Percentiles rank a stretch among this genome's conserved stretches.
These are phyloP conservation scores for Saksenaea oblongispora DNA, from an alignment of 371 early-diverging fungal genomes.

Conservation along the genomic window DNA sequence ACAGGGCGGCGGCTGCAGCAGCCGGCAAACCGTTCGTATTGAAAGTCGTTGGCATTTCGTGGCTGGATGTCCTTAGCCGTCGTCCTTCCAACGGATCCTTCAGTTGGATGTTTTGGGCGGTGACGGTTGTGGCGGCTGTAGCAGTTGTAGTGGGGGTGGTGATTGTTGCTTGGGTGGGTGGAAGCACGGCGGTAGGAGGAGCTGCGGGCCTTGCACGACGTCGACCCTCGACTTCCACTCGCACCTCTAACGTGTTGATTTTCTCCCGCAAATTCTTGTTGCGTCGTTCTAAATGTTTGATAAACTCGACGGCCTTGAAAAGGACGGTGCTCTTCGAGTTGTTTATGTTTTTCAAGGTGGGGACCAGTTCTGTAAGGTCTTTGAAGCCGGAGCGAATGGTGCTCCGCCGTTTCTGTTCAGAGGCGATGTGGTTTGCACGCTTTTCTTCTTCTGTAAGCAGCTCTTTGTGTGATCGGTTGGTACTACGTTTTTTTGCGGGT, in stretches of 20 bases:
- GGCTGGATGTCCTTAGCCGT: neutral
- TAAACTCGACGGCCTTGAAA: constrained; percentile 58
- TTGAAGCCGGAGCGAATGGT: constrained; percentile 85
- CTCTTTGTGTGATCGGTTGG: constrained; percentile 44
- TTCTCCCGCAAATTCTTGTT: constrained; percentile 55
- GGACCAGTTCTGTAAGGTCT: constrained; percentile 80
- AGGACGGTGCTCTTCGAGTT: constrained; percentile 59
- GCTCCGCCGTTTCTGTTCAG: constrained; percentile 88
- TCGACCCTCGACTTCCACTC: constrained; percentile 37
- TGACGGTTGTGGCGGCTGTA: neutral
- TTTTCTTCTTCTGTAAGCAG: constrained; percentile 88
- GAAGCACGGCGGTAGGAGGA: neutral
- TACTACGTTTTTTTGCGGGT: neutral
- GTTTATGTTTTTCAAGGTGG: constrained; percentile 66
- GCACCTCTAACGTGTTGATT: constrained; percentile 46
- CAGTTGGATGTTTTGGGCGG: too few species aligned
- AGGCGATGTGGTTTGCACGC: constrained; percentile 87
- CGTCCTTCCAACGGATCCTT: neutral
- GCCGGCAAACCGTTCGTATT: neutral
- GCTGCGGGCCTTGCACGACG: neutral
- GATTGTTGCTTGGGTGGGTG: neutral
- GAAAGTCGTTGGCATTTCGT: constrained; percentile 15
- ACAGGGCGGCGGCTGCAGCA: constrained; percentile 28
- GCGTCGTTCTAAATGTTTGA: constrained; percentile 47
- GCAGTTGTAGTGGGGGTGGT: neutral